Base-by-base conservation (phyloP, 106 monocot genomes). In the Agapanthus africanus region DNA sequence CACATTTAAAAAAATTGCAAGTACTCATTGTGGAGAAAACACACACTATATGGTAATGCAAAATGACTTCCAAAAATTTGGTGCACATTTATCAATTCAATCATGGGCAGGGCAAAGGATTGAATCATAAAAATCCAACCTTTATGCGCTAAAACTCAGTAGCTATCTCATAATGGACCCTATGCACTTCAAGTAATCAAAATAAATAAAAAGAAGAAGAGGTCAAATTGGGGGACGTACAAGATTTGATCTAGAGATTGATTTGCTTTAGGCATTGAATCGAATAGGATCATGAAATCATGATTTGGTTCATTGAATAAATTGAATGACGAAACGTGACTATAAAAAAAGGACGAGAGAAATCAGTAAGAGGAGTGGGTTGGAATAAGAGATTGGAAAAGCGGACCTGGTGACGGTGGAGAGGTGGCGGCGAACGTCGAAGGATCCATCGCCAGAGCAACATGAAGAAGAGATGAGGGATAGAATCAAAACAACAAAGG, bases 371-470 rank as follows among this genome's bases (percentile, higher is more conserved):
- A n/a, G 11, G 11, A 46, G 19, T 46, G 46, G 46, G 46, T 14
- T 1, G 11, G 46, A 19, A 19, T 14, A 46, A 46, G 11, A 14
- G 46, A 46, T 7, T 8, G 42, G 42, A 14, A 42, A n/a, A 42
- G 14, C 14, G 7, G 42, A 79, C 85, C 81, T 76, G 46, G 86
- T 73, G 70, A 79, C 86, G 67, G 82, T 86, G 76, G 79, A 86
- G 70, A 86, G 82, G 70, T 86, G 82, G 8, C 59, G 79, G 18
- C 86, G 82, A 38, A 86, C 79, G 64, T 86, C 86, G 65, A 86
- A 81, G 15, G 56, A 11, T 16, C 66, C 71, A 26, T 67, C 78
- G 22, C 19, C 71, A 37, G 63, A 37, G 1, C 27, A 34, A 41
- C 62, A 57, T 4, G 50, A 47, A 18, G 66, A n/a, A 21, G 25